A percentile compares a stretch with the other conserved stretches of the same genome.
phyloP scores from a whole-genome alignment of 2,329 filamentous ascomycete species.

The Amauroascus niger region DNA sequence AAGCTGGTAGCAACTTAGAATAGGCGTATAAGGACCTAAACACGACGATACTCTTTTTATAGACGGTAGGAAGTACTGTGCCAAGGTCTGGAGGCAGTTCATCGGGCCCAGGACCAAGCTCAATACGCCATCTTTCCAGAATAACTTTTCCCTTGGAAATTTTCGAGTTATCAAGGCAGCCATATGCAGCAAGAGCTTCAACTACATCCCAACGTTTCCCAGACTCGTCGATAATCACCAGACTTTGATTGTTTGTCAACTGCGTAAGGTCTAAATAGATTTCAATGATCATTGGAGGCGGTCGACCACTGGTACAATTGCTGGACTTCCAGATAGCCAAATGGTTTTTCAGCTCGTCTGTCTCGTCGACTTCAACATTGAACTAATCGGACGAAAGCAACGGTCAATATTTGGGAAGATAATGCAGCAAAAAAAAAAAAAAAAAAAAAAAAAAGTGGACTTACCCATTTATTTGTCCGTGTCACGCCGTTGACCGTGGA shows the following conservation, averaged over 20 bases:
- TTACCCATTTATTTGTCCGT: conserved; percentile 79
- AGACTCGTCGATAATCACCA: conserved; percentile 78
- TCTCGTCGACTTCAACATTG: conserved; percentile 88
- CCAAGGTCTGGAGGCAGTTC: conserved; percentile 45
- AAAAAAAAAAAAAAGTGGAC: conserved; percentile 25
- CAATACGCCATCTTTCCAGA: conserved; percentile 82
- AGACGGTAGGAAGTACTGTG: conserved; percentile 68
- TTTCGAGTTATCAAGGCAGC: conserved; percentile 20
- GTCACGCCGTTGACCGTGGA: conserved; percentile 48
- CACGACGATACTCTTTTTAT: conserved; percentile 94
- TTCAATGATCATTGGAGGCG: conserved; percentile 79
- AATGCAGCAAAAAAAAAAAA: neutral
- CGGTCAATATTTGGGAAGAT: neutral
- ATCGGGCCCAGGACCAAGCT: conserved; percentile 56
- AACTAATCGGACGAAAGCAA: conserved; percentile 51
- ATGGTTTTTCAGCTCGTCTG: conserved; percentile 74
- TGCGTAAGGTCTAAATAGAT: conserved; percentile 73
- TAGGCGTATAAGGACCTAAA: conserved; percentile 82
- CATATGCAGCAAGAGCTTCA: conserved; percentile 59
- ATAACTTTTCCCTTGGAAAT: conserved; percentile 52
- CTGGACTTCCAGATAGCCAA: conserved; percentile 72
- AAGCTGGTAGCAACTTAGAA: conserved; percentile 71
- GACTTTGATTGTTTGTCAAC: conserved; percentile 71
- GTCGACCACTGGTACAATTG: conserved; percentile 65
- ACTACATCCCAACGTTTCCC: conserved; percentile 89